Evolutionary conservation across 495 filamentous ascomycete species (phyloP).

Genomic region (Lasiosphaeris hirsuta): DNA sequence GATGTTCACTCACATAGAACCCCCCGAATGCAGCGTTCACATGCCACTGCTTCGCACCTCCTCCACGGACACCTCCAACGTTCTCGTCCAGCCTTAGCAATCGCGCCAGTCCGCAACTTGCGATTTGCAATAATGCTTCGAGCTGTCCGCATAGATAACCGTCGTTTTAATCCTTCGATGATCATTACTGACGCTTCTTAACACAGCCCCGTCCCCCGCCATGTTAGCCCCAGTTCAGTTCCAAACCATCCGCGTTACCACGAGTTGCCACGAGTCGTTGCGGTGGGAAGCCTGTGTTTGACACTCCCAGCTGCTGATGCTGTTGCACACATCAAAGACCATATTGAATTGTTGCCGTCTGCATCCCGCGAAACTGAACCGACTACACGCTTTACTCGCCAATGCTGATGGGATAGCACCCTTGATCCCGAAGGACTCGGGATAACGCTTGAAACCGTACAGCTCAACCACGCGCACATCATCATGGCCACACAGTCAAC

Average conservation of each 20-base stretch:
- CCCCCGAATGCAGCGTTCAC: background rate
- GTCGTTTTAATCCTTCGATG: slow-evolving; percentile 1
- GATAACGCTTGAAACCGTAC: background rate
- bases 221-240: background rate
- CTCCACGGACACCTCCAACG: background rate
- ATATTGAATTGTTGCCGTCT: background rate
- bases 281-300: background rate
- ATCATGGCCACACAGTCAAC: slow-evolving; percentile 86
- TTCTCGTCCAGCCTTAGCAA: background rate
- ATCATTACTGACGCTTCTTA: background rate
- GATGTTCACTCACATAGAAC: background rate
- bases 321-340: background rate
- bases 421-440: slow-evolving; percentile 19
- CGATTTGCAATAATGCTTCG: slow-evolving; percentile 4
- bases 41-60: background rate
- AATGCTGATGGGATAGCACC: slow-evolving; percentile 19
- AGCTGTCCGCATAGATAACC: slow-evolving; percentile 11
- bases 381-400: background rate
- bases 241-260: no score
- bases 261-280: no score
- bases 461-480: background rate
- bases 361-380: background rate
- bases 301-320: no score
- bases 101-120: background rate
- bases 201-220: background rate